Percentiles rank a stretch among this genome's conserved stretches.
phyloP scores from a whole-genome alignment of 257 asterid genomes.

The Scutellaria galericulata region DNA sequence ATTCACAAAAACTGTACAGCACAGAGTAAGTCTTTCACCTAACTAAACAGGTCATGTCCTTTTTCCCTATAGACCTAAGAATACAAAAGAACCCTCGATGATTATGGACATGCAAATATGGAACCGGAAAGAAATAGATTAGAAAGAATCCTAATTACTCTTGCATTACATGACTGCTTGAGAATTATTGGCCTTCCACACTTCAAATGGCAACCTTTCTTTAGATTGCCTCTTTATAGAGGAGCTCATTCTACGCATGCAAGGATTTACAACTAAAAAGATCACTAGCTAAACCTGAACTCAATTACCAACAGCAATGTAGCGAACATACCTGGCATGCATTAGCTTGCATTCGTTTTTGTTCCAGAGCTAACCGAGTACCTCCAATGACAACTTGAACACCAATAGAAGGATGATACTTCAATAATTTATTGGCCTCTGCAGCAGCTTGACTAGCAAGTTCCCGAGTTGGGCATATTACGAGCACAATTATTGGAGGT shows the following conservation, averaged over 20 bases:
- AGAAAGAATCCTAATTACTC: background rate
- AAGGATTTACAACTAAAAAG: constrained; percentile 4
- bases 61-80: no score
- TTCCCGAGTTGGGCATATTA: constrained; percentile 94
- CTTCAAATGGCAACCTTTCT: background rate
- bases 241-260: background rate
- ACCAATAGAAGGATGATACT: constrained; percentile 90
- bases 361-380: constrained; percentile 83
- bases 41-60: no score
- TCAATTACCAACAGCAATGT: background rate
- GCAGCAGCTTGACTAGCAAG: constrained; percentile 96
- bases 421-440: constrained; percentile 86
- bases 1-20: no score
- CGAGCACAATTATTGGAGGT: constrained; percentile 80
- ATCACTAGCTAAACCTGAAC: background rate
- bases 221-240: background rate
- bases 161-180: background rate
- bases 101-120: no score
- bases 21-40: no score
- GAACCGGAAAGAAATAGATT: background rate
- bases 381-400: constrained; percentile 99
- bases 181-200: background rate
- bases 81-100: no score
- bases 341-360: constrained; percentile 92
- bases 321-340: constrained; percentile 75